phyloP scores from a whole-genome alignment of 2,329 filamentous ascomycete genomes.

The Fusarium aywerte region DNA sequence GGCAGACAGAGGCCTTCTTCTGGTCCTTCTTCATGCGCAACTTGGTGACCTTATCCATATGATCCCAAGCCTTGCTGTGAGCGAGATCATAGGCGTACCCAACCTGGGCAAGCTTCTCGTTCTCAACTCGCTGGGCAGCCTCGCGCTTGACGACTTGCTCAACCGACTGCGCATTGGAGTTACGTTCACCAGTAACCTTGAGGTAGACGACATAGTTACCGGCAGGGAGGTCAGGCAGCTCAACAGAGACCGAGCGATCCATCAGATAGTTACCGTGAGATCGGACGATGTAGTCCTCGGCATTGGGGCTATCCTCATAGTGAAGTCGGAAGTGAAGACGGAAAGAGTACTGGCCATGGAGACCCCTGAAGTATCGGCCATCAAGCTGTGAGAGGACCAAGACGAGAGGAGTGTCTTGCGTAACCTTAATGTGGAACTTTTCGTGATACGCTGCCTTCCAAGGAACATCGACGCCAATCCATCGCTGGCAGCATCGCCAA shows the following conservation, averaged over 20 bases:
- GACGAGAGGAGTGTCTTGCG: constrained; percentile 66
- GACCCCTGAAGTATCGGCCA: constrained; percentile 69
- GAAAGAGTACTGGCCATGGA: constrained; percentile 68
- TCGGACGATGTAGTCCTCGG: constrained; percentile 69
- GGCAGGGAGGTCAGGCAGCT: constrained; percentile 64
- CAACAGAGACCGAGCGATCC: constrained; percentile 67
- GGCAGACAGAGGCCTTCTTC: constrained; percentile 60
- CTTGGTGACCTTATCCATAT: constrained; percentile 62
- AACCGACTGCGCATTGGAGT: constrained; percentile 56
- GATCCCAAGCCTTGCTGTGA: constrained; percentile 66
- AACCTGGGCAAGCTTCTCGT: constrained; percentile 68
- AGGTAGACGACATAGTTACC: constrained; percentile 69
- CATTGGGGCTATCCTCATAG: constrained; percentile 57
- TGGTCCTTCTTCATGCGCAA: constrained; percentile 62
- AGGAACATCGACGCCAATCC: constrained; percentile 70
- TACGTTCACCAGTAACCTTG: constrained; percentile 63
- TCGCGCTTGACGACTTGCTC: constrained; percentile 68
- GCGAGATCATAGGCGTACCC: constrained; percentile 69
- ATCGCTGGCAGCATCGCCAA: constrained; percentile 68
- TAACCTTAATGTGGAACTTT: constrained; percentile 68
- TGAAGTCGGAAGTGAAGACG: constrained; percentile 64
- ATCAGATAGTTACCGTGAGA: constrained; percentile 69
- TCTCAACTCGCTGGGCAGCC: constrained; percentile 58
- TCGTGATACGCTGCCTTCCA: constrained; percentile 72
- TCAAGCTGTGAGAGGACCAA: constrained; percentile 71